These are phyloP conservation scores for Ganoderma sp. DNA, from an alignment of 1,284 basidiomycete genomes.

Conservation along the genomic window DNA sequence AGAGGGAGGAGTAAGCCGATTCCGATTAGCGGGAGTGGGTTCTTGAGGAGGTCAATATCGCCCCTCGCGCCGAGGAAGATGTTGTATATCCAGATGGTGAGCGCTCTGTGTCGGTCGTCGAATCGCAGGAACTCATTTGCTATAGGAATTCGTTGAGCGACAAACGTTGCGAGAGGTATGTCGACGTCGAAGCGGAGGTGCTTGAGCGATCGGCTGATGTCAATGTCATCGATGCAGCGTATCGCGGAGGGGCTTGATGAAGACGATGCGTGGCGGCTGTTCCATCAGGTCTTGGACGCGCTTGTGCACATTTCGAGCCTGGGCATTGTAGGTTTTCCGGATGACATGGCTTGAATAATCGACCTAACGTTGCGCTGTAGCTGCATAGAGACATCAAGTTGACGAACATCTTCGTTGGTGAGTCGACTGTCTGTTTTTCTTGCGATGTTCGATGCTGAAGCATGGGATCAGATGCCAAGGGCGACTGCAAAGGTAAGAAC, in stretches of 20 bases:
- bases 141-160: conserved; percentile 86
- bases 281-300: conserved; percentile 93
- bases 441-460: not conserved
- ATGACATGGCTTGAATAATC: not conserved
- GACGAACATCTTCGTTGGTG: conserved; percentile 91
- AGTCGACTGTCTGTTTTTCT: conserved; percentile 28
- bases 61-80: conserved; percentile 56
- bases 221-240: conserved; percentile 50
- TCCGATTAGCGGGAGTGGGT: conserved; percentile 19
- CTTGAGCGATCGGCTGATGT: not conserved
- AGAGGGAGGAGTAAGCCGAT: conserved; percentile 16
- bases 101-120: conserved; percentile 23
- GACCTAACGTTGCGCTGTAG: conserved; percentile 42
- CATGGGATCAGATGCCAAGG: conserved; percentile 71
- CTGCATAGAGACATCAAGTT: conserved; percentile 93
- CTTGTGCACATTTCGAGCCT: conserved; percentile 89
- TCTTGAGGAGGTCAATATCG: conserved; percentile 20
- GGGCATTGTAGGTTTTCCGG: conserved; percentile 68
- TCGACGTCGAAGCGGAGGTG: not conserved
- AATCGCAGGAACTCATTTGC: conserved; percentile 8
- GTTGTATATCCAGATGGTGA: conserved; percentile 90
- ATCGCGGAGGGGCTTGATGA: conserved; percentile 82
- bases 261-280: conserved; percentile 88
- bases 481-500: conserved; percentile 81
- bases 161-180: conserved; percentile 82